phyloP scores from a whole-genome alignment of 225 moss, liverwort and hornwort species.

The Asterella californica region DNA sequence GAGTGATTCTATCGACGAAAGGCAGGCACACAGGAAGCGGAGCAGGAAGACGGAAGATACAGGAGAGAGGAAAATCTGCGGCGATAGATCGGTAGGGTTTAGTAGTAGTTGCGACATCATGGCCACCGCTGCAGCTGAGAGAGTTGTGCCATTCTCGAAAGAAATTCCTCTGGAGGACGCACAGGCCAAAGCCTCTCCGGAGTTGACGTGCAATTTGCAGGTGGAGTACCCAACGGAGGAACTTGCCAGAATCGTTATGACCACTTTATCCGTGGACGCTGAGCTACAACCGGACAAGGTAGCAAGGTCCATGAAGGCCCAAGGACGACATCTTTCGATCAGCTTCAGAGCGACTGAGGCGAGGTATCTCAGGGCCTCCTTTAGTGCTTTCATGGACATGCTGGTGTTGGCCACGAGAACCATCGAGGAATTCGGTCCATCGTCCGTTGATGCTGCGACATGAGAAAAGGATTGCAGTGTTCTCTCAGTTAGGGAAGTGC shows the following conservation, averaged over 20 bases:
- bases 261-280: conserved; percentile 44
- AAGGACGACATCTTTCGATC: conserved; percentile 49
- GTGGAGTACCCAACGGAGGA: conserved; percentile 46
- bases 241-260: conserved; percentile 38
- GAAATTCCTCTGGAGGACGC: background rate
- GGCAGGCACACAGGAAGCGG: no score
- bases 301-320: conserved; percentile 56
- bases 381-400: conserved; percentile 73
- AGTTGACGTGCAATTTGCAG: conserved; percentile 31
- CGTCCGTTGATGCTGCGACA: background rate
- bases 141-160: background rate
- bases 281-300: conserved; percentile 72
- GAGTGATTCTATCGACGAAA: no score
- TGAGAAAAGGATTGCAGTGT: background rate
- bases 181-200: background rate
- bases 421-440: conserved; percentile 68
- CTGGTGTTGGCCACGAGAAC: conserved; percentile 60
- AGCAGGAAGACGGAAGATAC: no score
- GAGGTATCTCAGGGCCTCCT: conserved; percentile 70
- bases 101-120: background rate
- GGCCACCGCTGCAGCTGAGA: background rate
- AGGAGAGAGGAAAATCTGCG: background rate
- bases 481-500: background rate
- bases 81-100: background rate
- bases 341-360: conserved; percentile 60